phyloP scores from a whole-genome alignment of 331 rosid genomes.

The Acacia concinna region DNA sequence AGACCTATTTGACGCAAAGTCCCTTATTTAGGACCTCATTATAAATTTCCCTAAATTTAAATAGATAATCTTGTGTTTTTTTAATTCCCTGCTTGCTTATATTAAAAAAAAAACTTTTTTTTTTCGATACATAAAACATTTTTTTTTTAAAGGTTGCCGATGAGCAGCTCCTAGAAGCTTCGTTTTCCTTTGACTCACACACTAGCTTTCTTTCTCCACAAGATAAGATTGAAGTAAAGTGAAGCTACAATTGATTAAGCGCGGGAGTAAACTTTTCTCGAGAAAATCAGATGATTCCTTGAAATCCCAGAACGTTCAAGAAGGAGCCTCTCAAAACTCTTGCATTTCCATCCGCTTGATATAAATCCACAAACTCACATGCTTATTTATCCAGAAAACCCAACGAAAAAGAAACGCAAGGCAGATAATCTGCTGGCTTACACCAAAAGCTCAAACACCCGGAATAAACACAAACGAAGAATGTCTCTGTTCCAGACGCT shows the following conservation, averaged over 20 bases:
- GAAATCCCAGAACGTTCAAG: conserved; percentile 45
- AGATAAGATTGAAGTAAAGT: neutral
- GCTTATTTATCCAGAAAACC: neutral
- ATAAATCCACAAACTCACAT: neutral
- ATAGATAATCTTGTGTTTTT: too few species aligned
- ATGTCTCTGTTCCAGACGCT: conserved; percentile 49
- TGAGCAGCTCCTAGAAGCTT: neutral
- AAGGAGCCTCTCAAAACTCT: conserved; percentile 8
- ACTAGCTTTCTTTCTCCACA: neutral
- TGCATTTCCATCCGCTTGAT: neutral
- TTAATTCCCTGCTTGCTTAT: too few species aligned
- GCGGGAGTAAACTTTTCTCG: neutral
- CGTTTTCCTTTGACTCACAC: neutral
- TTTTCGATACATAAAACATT: too few species aligned
- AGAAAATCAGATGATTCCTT: neutral
- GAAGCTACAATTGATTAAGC: neutral
- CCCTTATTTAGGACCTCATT: too few species aligned
- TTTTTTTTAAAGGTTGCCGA: too few species aligned
- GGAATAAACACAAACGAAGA: neutral
- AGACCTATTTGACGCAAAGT: too few species aligned
- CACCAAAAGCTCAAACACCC: neutral
- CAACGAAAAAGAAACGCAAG: neutral
- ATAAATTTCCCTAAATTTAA: too few species aligned
- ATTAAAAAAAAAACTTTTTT: too few species aligned
- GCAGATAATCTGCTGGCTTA: neutral